phyloP scores from a whole-genome alignment of 2,329 filamentous ascomycete species.

The Talaromyces sp. region DNA sequence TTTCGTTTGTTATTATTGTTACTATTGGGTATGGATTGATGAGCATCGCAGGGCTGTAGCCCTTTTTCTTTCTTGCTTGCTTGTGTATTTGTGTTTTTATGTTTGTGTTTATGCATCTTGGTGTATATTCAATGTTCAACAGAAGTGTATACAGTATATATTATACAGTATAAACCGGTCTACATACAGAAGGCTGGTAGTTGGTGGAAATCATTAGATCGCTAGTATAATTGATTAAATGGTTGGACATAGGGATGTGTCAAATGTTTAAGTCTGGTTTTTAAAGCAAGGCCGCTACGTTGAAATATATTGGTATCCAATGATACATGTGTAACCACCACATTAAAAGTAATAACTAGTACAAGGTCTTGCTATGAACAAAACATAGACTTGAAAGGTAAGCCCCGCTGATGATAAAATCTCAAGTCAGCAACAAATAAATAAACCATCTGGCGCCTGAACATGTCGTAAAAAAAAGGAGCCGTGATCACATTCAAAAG shows the following conservation, averaged over 20 bases:
- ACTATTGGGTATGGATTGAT: constrained; percentile 89
- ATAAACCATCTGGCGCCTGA: not conserved
- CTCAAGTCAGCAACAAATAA: constrained; percentile 3
- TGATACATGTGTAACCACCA: not conserved
- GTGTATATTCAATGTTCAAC: constrained; percentile 13
- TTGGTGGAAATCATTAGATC: not conserved
- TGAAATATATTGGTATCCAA: too few relatives aligned
- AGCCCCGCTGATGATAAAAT: not conserved
- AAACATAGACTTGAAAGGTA: not conserved
- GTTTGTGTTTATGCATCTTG: not conserved
- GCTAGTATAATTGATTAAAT: not conserved
- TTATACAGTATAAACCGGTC: not conserved
- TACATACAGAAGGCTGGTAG: not conserved
- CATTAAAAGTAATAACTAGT: not conserved
- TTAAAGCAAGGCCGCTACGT: too few relatives aligned
- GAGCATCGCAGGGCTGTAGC: constrained; percentile 64
- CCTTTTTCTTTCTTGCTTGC: not conserved
- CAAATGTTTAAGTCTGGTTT: too few relatives aligned
- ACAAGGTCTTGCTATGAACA: not conserved
- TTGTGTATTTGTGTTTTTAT: constrained; percentile 10
- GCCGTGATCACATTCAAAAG: not conserved
- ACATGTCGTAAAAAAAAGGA: not conserved
- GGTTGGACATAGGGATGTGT: constrained; percentile 11
- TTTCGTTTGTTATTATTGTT: constrained; percentile 76
- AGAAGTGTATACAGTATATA: not conserved